Percentiles rank a stretch among this genome's conserved stretches.
Conservation (phyloP, 768 basidiomycete species). For the Boletus reticulatus region DNA sequence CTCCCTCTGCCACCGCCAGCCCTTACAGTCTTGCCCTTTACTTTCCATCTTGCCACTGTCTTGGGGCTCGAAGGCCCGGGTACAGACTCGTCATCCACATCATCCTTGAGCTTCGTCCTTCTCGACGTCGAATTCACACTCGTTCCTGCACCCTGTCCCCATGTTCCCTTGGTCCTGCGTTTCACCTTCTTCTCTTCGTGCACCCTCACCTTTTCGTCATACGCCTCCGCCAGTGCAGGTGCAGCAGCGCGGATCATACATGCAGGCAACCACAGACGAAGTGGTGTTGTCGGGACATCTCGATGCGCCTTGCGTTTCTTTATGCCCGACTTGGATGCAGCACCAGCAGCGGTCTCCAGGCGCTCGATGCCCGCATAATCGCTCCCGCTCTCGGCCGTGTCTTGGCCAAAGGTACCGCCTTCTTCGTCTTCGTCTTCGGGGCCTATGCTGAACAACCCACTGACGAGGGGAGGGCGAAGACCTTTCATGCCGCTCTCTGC, state of each 20-base stretch:
- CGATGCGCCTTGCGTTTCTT: slow-evolving; percentile 27
- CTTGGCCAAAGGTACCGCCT: slow-evolving; percentile 20
- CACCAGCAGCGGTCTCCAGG: slow-evolving; percentile 26
- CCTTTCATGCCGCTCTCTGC: slow-evolving; percentile 68
- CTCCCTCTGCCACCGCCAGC: slow-evolving; percentile 4
- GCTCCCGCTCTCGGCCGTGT: slow-evolving; percentile 44
- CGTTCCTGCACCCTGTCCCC: slow-evolving; percentile 1
- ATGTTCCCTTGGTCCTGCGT: slow-evolving; percentile 18
- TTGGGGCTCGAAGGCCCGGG: slow-evolving; percentile 4
- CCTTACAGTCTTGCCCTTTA: slow-evolving; percentile 5
- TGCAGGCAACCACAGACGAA: slow-evolving; percentile 82
- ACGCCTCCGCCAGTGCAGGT: slow-evolving; percentile 61
- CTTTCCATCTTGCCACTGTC: slow-evolving; percentile 2
- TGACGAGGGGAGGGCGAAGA: slow-evolving; percentile 45
- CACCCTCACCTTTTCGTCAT: slow-evolving; percentile 55
- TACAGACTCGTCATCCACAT: not conserved
- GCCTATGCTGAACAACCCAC: slow-evolving; percentile 37
- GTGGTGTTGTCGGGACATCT: slow-evolving; percentile 45
- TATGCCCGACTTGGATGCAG: slow-evolving; percentile 14
- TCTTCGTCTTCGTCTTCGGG: slow-evolving; percentile 50
- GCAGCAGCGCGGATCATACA: slow-evolving; percentile 69
- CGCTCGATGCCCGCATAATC: slow-evolving; percentile 29
- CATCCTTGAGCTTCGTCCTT: not conserved
- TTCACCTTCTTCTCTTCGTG: slow-evolving; percentile 41
- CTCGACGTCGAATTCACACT: not conserved